A percentile compares a stretch with the other conserved stretches of the same genome.
phyloP scores from a whole-genome alignment of 768 basidiomycete species.

The Pleurotus platypus region DNA sequence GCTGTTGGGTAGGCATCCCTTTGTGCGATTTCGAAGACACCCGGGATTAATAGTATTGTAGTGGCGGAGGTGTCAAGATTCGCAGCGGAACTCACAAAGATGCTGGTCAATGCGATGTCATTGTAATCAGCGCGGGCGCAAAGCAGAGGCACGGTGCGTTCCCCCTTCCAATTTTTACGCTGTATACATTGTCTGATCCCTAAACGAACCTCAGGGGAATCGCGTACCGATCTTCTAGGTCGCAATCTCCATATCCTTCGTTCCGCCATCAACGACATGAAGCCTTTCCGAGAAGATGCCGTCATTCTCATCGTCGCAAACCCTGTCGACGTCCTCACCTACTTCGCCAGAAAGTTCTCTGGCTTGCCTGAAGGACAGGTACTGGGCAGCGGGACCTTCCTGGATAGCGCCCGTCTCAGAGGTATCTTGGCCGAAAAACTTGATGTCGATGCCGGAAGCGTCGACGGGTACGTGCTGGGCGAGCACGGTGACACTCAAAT shows the following conservation, averaged over 20 bases:
- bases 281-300: constrained; percentile 10
- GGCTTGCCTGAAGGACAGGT: constrained; percentile 11
- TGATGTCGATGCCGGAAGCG: constrained; percentile 5
- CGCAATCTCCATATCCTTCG: constrained; percentile 11
- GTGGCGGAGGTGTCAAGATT: constrained; percentile 8
- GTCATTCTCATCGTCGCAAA: constrained; percentile 13
- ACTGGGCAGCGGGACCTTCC: constrained; percentile 13
- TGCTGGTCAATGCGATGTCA: constrained; percentile 13
- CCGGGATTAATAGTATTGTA: not conserved
- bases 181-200: not conserved
- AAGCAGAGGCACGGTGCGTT: constrained; percentile 10
- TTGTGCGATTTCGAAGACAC: not conserved
- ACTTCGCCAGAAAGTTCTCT: constrained; percentile 10
- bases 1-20: not conserved
- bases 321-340: constrained; percentile 13
- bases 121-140: constrained; percentile 14
- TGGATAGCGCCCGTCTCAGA: constrained; percentile 11
- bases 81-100: constrained; percentile 3
- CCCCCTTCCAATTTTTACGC: not conserved
- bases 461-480: constrained; percentile 12
- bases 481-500: constrained; percentile 14
- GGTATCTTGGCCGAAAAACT: constrained; percentile 11
- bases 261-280: constrained; percentile 10
- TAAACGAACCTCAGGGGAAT: constrained; percentile 7
- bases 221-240: constrained; percentile 11